Evolutionary conservation across 1,139 yeast species (phyloP), one percentile per base, ranked within the genome.

Genomic region (Saccharomycopsis hybrid): DNA sequence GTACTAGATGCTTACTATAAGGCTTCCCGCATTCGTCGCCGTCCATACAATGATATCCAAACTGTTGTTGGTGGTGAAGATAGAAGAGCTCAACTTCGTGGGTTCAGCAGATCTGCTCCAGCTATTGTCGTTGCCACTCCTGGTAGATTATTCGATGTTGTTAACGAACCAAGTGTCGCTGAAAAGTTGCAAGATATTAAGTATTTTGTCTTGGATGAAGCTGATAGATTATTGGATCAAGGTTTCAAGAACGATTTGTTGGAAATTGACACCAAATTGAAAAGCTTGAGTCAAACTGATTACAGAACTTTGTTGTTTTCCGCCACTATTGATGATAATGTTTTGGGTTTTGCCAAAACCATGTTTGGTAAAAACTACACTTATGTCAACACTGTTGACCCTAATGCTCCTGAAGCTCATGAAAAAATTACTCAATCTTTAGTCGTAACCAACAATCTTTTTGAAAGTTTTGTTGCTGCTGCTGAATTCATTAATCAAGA

Each of bases 61-160:
- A 65, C 71, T 51, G 57, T 75, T 47, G 80, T 77, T 36, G 83
- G 83, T 54, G 83, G 82, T 38, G 68, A 74, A 28, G 65, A 70
- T 45, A 69, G 70, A 57, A 59, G 57, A 43, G 56, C 55, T 9
- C 76, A 74, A 55, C 60, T 74, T 45, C 59, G 57, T 31, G 63
- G 64, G 25, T 60, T 70, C 60, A 48, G 53, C 33, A 57, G 44
- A 28, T 45, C 54, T 9, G 58, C 59, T 3, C 76, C 75, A 13
- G 73, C 74, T 39, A 79, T 90, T 57, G 77, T 88, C 42, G 85
- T 89, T 54, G 95, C 89, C 13, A 89, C 97, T 3, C 97, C 97
- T 1, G 97, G 97, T 56, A 77, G 97, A 68, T 73, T 89, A 53
- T 65, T 74, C 51, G 95, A 84, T 58, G 68, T 77, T 54, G 66